These are phyloP conservation scores for Sutorius eximius DNA, from an alignment of 1,284 basidiomycete genomes.

Conservation along the genomic window DNA sequence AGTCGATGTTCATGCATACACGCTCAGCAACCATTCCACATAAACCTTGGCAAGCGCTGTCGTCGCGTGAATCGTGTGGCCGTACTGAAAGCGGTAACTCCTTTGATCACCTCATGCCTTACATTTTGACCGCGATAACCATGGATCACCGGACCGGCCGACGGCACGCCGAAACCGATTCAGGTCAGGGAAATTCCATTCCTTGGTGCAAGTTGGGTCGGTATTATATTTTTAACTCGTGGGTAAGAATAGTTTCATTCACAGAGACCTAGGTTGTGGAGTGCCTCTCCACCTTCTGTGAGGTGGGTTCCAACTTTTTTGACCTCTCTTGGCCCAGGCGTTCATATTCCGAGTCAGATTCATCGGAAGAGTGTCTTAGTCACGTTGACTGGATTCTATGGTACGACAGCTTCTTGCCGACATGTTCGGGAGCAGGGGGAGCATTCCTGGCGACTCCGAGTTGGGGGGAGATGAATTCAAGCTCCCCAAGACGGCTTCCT, in stretches of 20 bases:
- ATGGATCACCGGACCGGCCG: too few relatives aligned
- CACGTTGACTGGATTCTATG: constrained; percentile 2
- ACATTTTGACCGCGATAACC: too few relatives aligned
- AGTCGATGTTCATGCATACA: too few relatives aligned
- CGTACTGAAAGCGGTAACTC: too few relatives aligned
- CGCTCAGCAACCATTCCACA: too few relatives aligned
- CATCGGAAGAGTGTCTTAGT: neutral
- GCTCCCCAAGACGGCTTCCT: constrained; percentile 45
- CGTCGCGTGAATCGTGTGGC: too few relatives aligned
- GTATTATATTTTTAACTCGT: neutral
- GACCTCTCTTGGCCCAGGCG: neutral
- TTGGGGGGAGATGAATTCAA: constrained; percentile 41
- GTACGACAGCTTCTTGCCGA: constrained; percentile 2
- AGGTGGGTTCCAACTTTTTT: neutral
- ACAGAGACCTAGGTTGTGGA: neutral
- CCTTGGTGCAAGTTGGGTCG: neutral
- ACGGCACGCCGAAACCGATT: too few relatives aligned
- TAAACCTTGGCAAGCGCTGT: too few relatives aligned
- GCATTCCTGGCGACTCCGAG: neutral
- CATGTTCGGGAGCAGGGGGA: neutral
- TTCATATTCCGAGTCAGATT: neutral
- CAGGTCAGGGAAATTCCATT: neutral
- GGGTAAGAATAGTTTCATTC: neutral
- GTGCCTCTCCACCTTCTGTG: neutral
- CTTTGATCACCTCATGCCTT: too few relatives aligned